phyloP scores from a whole-genome alignment of 164 flowering plant species.

The Macadamia tetraphylla region DNA sequence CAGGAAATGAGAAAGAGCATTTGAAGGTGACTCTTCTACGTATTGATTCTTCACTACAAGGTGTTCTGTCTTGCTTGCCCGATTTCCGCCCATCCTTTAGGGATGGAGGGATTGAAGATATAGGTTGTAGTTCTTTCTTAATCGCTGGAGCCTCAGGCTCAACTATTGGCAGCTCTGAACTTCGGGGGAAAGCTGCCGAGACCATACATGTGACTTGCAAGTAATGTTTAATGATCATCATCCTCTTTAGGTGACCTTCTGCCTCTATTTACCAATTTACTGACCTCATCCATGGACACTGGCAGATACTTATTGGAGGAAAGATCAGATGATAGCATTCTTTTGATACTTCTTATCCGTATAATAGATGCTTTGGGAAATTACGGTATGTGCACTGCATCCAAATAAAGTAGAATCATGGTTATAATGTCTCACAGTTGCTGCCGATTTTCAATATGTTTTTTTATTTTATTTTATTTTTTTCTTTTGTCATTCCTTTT shows the following conservation, averaged over 20 bases:
- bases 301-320: slow-evolving; percentile 76
- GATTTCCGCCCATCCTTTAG: slow-evolving; percentile 65
- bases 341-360: slow-evolving; percentile 78
- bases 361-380: slow-evolving; percentile 89
- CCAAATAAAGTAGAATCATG: background rate
- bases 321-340: slow-evolving; percentile 96
- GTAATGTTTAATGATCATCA: slow-evolving; percentile 34
- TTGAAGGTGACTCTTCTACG: slow-evolving; percentile 93
- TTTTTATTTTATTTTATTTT: background rate
- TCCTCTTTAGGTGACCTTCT: background rate
- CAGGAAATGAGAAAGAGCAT: slow-evolving; percentile 93
- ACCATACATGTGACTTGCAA: slow-evolving; percentile 75
- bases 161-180: slow-evolving; percentile 67
- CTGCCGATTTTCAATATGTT: background rate
- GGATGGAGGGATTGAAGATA: slow-evolving; percentile 41
- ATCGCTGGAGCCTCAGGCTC: slow-evolving; percentile 92
- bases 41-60: slow-evolving; percentile 89
- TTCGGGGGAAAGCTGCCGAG: slow-evolving; percentile 82
- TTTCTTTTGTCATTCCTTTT: slow-evolving; percentile 9
- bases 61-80: slow-evolving; percentile 93
- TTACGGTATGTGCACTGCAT: slow-evolving; percentile 52
- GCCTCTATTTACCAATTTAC: slow-evolving; percentile 5
- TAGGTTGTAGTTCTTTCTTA: slow-evolving; percentile 33
- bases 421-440: slow-evolving; percentile 1
- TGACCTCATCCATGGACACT: slow-evolving; percentile 16